A percentile compares a stretch with the other conserved stretches of the same genome.
Evolutionary conservation across 1,284 basidiomycete species (phyloP).

Genomic region (Cystobasidium sp.): DNA sequence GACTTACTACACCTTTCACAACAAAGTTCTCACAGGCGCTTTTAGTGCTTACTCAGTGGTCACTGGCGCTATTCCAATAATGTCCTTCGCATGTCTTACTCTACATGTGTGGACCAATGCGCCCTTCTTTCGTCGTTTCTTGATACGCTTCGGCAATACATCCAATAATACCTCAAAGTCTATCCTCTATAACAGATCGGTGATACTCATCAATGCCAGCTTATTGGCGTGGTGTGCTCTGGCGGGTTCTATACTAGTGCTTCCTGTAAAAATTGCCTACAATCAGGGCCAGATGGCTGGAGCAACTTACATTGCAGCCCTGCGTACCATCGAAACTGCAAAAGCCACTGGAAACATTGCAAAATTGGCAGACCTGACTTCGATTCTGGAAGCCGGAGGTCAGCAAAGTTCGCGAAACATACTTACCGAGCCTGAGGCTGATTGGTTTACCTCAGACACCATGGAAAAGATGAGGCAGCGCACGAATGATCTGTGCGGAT

Average conservation of each 20-base stretch:
- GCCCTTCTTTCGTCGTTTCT: not conserved
- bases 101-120: slow-evolving; percentile 12
- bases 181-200: not conserved
- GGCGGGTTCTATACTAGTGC: not conserved
- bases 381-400: not conserved
- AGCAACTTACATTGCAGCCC: not conserved
- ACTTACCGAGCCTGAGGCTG: no score
- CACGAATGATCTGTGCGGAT: not conserved
- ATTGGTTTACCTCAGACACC: no score
- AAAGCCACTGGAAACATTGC: not conserved
- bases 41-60: not conserved
- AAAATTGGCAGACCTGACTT: not conserved
- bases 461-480: not conserved
- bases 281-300: slow-evolving; percentile 4
- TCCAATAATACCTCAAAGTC: not conserved
- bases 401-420: no score
- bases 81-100: slow-evolving; percentile 8
- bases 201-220: not conserved
- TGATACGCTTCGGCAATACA: not conserved
- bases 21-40: not conserved
- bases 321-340: not conserved
- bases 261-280: not conserved
- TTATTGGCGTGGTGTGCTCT: slow-evolving; percentile 11
- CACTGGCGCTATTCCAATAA: not conserved
- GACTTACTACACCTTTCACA: not conserved